phyloP scores from a whole-genome alignment of 495 filamentous ascomycete species.

The Aspergillus panamensis region DNA sequence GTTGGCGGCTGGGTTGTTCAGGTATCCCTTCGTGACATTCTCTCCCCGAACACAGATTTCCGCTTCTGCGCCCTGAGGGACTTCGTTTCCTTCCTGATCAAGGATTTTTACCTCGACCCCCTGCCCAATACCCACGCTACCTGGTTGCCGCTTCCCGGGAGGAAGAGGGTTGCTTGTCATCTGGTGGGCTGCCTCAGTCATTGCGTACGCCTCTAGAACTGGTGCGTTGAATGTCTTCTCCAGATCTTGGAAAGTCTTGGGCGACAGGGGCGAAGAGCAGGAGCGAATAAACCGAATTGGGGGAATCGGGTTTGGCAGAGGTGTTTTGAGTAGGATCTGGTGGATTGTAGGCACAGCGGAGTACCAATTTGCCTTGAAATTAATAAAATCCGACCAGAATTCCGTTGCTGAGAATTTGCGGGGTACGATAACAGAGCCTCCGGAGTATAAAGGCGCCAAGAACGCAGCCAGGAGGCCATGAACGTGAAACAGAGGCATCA shows the following conservation, averaged over 20 bases:
- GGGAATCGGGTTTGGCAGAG: conserved; percentile 60
- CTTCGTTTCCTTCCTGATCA: conserved; percentile 56
- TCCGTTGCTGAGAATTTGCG: conserved; percentile 73
- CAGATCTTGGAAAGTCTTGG: conserved; percentile 70
- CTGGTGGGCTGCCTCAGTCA: conserved; percentile 88
- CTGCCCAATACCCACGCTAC: conserved; percentile 74
- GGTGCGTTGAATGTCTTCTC: conserved; percentile 70
- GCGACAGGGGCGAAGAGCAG: conserved; percentile 76
- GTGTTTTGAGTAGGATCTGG: conserved; percentile 74
- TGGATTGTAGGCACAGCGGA: conserved; percentile 86
- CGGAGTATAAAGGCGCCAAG: conserved; percentile 66
- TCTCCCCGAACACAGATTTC: conserved; percentile 77
- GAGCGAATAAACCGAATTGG: conserved; percentile 82
- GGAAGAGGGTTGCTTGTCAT: conserved; percentile 86
- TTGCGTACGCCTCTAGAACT: conserved; percentile 84
- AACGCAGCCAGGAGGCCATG: conserved; percentile 79
- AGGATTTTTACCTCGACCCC: conserved; percentile 78
- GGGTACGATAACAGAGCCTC: conserved; percentile 72
- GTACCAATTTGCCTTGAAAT: conserved; percentile 78
- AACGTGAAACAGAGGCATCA: conserved; percentile 90
- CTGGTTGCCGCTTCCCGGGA: conserved; percentile 66
- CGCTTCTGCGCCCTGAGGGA: conserved; percentile 61
- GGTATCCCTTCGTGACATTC: conserved; percentile 79
- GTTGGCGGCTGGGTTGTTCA: conserved; percentile 76
- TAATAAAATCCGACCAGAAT: conserved; percentile 74